Evolutionary conservation across 148 eudicot species (phyloP).

Genomic region (Cornus florida): DNA sequence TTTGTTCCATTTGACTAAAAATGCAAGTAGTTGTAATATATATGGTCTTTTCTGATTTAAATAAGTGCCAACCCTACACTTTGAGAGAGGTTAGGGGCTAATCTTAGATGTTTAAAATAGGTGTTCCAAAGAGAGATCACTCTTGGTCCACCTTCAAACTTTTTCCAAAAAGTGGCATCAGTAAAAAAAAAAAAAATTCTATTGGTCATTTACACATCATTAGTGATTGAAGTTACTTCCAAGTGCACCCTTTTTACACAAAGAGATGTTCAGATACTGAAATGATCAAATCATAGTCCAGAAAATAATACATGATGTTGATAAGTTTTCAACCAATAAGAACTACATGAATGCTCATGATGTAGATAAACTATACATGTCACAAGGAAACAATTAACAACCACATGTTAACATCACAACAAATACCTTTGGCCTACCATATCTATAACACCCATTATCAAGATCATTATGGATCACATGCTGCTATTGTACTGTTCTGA

Average conservation of each 20-base stretch:
- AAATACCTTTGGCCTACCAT: constrained; percentile 7
- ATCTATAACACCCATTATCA: neutral
- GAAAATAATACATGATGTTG: neutral
- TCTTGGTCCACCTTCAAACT: neutral
- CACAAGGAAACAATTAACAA: neutral
- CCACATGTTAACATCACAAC: neutral
- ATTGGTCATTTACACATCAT: neutral
- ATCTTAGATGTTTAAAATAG: neutral
- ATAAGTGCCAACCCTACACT: neutral
- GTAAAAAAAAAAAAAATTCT: neutral
- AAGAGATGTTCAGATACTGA: neutral
- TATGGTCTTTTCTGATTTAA: neutral
- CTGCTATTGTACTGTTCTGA: too few species aligned
- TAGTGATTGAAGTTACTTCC: neutral
- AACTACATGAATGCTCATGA: neutral
- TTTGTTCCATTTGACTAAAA: neutral
- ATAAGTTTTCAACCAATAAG: constrained; percentile 10
- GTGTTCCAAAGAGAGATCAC: neutral
- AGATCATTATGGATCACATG: neutral
- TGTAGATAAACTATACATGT: neutral
- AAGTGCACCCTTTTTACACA: neutral
- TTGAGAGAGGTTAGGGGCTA: neutral
- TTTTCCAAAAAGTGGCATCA: neutral
- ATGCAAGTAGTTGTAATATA: neutral
- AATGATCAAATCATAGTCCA: neutral